phyloP scores from a whole-genome alignment of 768 basidiomycete species.

The Leucosporidium creatinivorum region DNA sequence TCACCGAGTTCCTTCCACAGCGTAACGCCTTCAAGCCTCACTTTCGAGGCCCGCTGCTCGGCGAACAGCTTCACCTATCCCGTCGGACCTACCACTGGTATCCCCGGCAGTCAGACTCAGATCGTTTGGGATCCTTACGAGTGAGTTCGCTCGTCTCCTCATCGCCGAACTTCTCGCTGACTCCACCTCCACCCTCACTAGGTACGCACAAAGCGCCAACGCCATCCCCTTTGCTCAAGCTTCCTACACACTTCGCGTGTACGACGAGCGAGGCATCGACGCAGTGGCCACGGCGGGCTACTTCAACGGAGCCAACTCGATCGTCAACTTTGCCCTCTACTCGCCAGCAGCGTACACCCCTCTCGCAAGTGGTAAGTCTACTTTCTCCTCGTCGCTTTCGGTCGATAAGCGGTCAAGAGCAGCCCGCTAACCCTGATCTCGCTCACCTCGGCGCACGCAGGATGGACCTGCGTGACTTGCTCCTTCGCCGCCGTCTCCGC shows the following conservation, averaged over 20 bases:
- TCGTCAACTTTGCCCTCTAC: constrained; percentile 75
- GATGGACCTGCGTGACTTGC: constrained; percentile 39
- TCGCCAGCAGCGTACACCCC: constrained; percentile 25
- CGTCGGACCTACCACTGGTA: constrained; percentile 68
- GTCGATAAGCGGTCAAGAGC: constrained; percentile 6
- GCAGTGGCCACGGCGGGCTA: constrained; percentile 57
- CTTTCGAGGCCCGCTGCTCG: constrained; percentile 70
- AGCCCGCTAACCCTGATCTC: not conserved
- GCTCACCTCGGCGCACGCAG: constrained; percentile 13
- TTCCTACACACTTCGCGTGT: constrained; percentile 70
- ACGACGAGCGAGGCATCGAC: constrained; percentile 68
- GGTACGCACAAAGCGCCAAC: constrained; percentile 58
- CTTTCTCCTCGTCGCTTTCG: not conserved
- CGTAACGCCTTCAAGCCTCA: constrained; percentile 63
- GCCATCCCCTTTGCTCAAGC: constrained; percentile 65
- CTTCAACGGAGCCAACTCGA: constrained; percentile 59
- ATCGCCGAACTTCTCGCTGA: not conserved
- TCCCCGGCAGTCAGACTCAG: constrained; percentile 59
- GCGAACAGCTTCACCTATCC: constrained; percentile 80
- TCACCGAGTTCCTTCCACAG: constrained; percentile 3
- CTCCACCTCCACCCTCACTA: not conserved
- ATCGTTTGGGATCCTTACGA: constrained; percentile 69
- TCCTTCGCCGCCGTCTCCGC: constrained; percentile 8
- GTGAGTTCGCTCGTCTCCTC: constrained; percentile 2
- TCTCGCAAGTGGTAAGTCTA: constrained; percentile 7